Base-by-base conservation (phyloP, 805 yeast species). In the Saccharomycopsis microspora region DNA sequence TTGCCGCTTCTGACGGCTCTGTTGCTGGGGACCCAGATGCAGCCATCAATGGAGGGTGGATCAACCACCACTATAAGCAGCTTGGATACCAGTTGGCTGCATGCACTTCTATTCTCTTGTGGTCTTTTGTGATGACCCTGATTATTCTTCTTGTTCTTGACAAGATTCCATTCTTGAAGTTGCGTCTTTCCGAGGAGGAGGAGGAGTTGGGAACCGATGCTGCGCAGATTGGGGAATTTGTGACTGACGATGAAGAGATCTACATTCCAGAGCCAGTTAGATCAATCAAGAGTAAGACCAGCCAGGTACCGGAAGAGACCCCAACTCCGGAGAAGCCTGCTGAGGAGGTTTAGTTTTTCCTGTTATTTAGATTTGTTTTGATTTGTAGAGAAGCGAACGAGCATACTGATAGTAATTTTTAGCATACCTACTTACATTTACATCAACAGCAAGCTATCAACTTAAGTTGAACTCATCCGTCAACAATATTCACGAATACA, bases 21-120 rank as follows among this genome's bases (percentile, higher is more conserved):
- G 68, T 62, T 45, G 64, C 61, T 19, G 49, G 48, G 34, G 50
- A 44, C 31, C 43, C 46, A 9, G 46, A 58, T 27, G 65, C 77
- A 8, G 74, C 70, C 11, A 84, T 85, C 55, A 71, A 62, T 31
- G 95, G 96, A 59, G 97, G 96, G 52, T 85, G 95, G 93, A 66
- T 88, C 52, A 83, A 84, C 70, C 87, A 84, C 58, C 76, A 86
- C 71, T 85, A 74, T 65, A 72, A 66, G 50, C 97, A 88, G 69
- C 76, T 88, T 55, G 93, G 95, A 56, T 82, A 82, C 67, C 97
- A 90, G 71, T 68, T 87, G 55, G 90, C 95, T 30, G 95, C 84
- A 42, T 71, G 80, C 54, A 64, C 71, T 50, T 74, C 95, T 8
- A 78, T 80, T 51, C 81, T 81, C 46, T 70, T 74, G 9, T 90